Percentiles rank a stretch among this genome's conserved stretches.
These are phyloP conservation scores for Botryotinia narcissicola DNA, from an alignment of 2,329 filamentous ascomycete species.

Conservation along the genomic window DNA sequence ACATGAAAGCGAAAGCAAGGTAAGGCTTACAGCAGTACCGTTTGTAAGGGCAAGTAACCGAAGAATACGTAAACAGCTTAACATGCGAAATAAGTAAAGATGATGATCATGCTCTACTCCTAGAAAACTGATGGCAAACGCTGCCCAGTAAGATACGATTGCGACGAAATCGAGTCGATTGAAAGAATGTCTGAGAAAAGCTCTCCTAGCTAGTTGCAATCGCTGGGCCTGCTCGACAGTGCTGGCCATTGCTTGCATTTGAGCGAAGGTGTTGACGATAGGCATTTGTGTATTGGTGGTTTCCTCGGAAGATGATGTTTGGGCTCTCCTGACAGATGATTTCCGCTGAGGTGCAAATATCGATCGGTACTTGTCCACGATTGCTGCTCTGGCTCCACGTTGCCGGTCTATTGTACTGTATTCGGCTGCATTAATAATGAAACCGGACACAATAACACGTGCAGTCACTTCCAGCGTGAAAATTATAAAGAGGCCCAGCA, in stretches of 20 bases:
- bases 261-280: constrained; percentile 44
- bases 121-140: constrained; percentile 69
- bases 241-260: constrained; percentile 54
- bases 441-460: constrained; percentile 87
- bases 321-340: constrained; percentile 30
- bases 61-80: constrained; percentile 90
- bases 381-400: constrained; percentile 68
- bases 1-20: background rate
- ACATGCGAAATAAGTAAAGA: constrained; percentile 90
- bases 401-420: constrained; percentile 87
- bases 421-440: constrained; percentile 84
- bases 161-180: constrained; percentile 94
- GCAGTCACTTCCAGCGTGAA: constrained; percentile 85
- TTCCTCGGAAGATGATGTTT: constrained; percentile 25
- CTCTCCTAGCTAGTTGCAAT: constrained; percentile 80
- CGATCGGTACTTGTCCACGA: constrained; percentile 72
- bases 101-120: constrained; percentile 68
- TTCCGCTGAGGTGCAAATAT: constrained; percentile 82
- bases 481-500: constrained; percentile 79
- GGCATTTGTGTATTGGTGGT: constrained; percentile 28
- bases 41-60: constrained; percentile 88
- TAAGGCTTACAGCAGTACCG: constrained; percentile 73
- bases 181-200: constrained; percentile 92
- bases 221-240: constrained; percentile 77
- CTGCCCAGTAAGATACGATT: constrained; percentile 92